Percentiles rank a stretch among this genome's conserved stretches.
These are phyloP conservation scores for Akanthomyces lecanii DNA, from an alignment of 2,329 filamentous ascomycete species.

Conservation along the genomic window DNA sequence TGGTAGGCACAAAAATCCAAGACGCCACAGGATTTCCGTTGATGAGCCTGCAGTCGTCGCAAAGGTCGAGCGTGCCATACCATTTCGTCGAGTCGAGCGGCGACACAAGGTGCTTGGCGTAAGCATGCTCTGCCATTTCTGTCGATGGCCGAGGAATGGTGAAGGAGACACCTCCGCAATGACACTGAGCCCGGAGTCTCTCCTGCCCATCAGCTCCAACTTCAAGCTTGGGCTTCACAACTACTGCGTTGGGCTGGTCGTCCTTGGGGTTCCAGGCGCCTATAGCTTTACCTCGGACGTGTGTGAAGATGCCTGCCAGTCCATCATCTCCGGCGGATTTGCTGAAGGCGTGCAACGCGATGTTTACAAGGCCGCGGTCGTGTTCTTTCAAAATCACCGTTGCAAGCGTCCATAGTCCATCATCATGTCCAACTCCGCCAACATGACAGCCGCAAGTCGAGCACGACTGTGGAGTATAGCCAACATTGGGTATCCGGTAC, in stretches of 20 bases:
- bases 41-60: conserved; percentile 42
- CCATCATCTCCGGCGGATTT: conserved; percentile 35
- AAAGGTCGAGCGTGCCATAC: conserved; percentile 38
- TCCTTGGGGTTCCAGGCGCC: conserved; percentile 34
- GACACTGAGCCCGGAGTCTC: conserved; percentile 40
- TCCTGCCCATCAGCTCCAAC: conserved; percentile 34
- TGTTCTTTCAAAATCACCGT: conserved; percentile 38
- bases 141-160: conserved; percentile 37
- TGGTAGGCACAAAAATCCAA: conserved; percentile 41
- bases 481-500: conserved; percentile 30
- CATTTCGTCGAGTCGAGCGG: conserved; percentile 38
- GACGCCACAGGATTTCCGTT: conserved; percentile 38
- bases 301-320: conserved; percentile 33
- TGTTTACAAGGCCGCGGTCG: conserved; percentile 31
- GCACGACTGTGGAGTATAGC: conserved; percentile 40
- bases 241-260: conserved; percentile 25
- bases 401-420: conserved; percentile 35
- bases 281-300: conserved; percentile 29
- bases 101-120: conserved; percentile 33
- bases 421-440: conserved; percentile 31
- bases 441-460: conserved; percentile 43
- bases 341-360: conserved; percentile 35
- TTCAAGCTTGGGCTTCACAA: conserved; percentile 28
- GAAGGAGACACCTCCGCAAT: conserved; percentile 46
- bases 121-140: conserved; percentile 27